A percentile compares a stretch with the other conserved stretches of the same genome.
phyloP scores from a whole-genome alignment of 768 basidiomycete genomes.

The Fomitopsis serialis region DNA sequence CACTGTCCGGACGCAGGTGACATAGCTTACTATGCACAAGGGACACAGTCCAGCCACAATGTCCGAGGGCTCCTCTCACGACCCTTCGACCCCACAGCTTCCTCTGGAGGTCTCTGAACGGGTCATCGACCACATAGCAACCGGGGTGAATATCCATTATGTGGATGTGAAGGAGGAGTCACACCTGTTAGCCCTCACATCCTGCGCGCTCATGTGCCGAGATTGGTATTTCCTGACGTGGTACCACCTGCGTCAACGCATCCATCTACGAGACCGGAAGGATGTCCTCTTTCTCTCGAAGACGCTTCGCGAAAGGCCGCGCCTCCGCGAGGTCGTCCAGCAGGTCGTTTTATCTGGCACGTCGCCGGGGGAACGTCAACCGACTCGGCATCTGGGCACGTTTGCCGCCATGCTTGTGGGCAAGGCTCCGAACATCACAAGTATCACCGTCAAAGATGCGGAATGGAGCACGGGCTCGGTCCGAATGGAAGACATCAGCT shows the following conservation, averaged over 20 bases:
- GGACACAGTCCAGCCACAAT: too few species aligned
- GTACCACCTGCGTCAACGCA: not conserved
- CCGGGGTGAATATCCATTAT: not conserved
- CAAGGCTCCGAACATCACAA: not conserved
- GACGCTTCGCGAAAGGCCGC: not conserved
- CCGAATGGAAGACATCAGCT: not conserved
- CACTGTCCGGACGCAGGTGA: too few species aligned
- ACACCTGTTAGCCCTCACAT: not conserved
- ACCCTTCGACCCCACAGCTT: too few species aligned
- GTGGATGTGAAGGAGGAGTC: not conserved
- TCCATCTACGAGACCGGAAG: not conserved
- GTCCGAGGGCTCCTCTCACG: too few species aligned
- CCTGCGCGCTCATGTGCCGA: not conserved
- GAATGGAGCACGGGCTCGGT: not conserved
- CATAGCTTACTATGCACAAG: too few species aligned
- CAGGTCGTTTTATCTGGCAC: not conserved
- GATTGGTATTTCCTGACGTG: not conserved
- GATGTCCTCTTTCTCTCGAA: not conserved
- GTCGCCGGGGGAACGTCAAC: not conserved
- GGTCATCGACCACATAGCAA: not conserved
- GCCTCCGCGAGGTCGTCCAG: not conserved
- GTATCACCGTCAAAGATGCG: not conserved
- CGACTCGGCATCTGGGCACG: not conserved
- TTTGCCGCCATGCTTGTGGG: not conserved
- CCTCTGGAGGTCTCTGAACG: not conserved